Evolutionary conservation across 1,284 basidiomycete species (phyloP), one percentile per base, ranked within the genome.

Genomic region (Athelia psychrophila): DNA sequence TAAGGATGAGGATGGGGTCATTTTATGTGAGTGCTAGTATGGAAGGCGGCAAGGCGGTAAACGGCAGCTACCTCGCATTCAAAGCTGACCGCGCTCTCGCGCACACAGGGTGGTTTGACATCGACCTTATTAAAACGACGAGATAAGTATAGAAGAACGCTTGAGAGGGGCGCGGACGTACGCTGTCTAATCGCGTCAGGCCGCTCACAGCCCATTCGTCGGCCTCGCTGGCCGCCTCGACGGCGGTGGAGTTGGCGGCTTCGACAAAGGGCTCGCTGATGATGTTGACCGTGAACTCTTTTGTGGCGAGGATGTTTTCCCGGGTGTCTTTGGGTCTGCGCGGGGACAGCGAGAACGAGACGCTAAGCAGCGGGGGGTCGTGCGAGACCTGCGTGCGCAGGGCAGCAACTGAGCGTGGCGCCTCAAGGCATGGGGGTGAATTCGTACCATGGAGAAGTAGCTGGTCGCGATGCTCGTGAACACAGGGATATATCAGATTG

Each of bases 141-240:
- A 30, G 13, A 30, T 30, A 30, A 30, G 27, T 13, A 30, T n/a
- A n/a, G n/a, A n/a, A n/a, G n/a, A n/a, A n/a, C 33, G 27, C 50
- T 44, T 35, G n/a, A 42, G 44, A 19, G 15, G 23, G n/a, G 20
- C 73, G 82, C 67, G n/a, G n/a, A 30, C 27, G 5, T 65, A 90
- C 86, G 64, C 83, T 79, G 50, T 76, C 64, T 54, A 71, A 73
- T 61, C 73, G 78, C 6, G 86, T 91, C 52, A 93, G 67, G 2
- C 91, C 91, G 53, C 83, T 81, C 48, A 92, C 68, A 23, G 76
- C 68, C 88, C 88, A 93, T 66, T 93, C 88, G 61, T 85, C 78
- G 2, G 83, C 73, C 9, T 80, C 75, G 5, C 74, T 71, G 9
- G 90, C 88, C 6, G 85, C 75, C 57, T 91, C 84, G 38, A 88